phyloP scores from a whole-genome alignment of 1,139 yeast species.

The Blastobotrys persicus region DNA sequence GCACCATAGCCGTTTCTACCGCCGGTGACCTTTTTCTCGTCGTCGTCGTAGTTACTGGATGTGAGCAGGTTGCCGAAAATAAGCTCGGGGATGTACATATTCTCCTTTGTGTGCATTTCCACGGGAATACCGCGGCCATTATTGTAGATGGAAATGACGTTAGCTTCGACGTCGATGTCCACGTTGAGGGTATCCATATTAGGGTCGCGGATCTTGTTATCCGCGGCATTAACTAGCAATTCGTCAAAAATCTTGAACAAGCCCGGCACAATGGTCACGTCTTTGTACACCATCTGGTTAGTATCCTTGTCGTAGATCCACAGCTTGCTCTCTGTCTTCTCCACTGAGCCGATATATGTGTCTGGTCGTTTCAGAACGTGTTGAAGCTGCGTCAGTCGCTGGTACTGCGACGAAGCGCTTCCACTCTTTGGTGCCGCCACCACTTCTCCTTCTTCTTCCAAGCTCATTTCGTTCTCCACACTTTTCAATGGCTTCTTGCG shows the following conservation, averaged over 20 bases:
- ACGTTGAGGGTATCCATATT: slow-evolving; percentile 83
- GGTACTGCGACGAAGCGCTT: slow-evolving; percentile 78
- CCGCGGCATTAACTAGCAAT: slow-evolving; percentile 96
- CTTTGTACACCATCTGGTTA: slow-evolving; percentile 61
- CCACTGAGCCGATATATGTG: slow-evolving; percentile 95
- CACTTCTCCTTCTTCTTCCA: slow-evolving; percentile 1
- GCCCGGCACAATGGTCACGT: slow-evolving; percentile 89
- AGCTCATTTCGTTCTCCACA: slow-evolving; percentile 8
- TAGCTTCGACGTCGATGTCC: slow-evolving; percentile 69
- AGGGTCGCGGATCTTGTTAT: slow-evolving; percentile 94
- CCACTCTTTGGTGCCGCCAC: slow-evolving; percentile 26
- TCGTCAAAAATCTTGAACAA: slow-evolving; percentile 95
- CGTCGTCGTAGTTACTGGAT: slow-evolving; percentile 93
- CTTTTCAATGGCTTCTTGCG: slow-evolving; percentile 16
- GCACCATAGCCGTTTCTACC: slow-evolving; percentile 99
- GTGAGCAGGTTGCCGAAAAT: slow-evolving; percentile 95
- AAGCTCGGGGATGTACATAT: slow-evolving; percentile 91
- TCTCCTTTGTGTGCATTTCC: slow-evolving; percentile 88
- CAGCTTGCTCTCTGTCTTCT: slow-evolving; percentile 71
- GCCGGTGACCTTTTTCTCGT: slow-evolving; percentile 94
- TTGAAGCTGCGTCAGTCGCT: slow-evolving; percentile 88
- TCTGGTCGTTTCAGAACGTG: slow-evolving; percentile 97
- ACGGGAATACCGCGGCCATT: slow-evolving; percentile 97
- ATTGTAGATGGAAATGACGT: slow-evolving; percentile 75
- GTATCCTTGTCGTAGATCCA: slow-evolving; percentile 78